phyloP scores from a whole-genome alignment of 345 rosid genomes.

The Salix koriyanagi region DNA sequence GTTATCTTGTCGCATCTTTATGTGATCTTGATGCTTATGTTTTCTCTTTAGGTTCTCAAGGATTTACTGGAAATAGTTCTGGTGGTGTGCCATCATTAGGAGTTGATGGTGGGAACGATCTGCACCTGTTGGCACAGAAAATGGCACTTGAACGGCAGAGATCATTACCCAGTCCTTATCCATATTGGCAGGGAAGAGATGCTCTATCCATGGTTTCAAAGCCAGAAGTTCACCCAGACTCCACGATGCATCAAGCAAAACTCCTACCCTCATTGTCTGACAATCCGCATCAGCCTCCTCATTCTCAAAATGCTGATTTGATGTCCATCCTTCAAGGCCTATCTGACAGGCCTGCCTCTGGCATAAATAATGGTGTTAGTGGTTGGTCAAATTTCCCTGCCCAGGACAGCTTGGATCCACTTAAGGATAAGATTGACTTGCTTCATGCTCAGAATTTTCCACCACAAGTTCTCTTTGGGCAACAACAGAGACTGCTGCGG shows the following conservation, averaged over 20 bases:
- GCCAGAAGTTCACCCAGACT: slow-evolving; percentile 49
- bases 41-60: slow-evolving; percentile 58
- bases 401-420: slow-evolving; percentile 48
- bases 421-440: slow-evolving; percentile 56
- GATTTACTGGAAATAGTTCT: slow-evolving; percentile 52
- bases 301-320: slow-evolving; percentile 67
- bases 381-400: slow-evolving; percentile 58
- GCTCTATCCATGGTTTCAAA: slow-evolving; percentile 50
- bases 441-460: slow-evolving; percentile 53
- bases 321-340: slow-evolving; percentile 67
- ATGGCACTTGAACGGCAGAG: slow-evolving; percentile 74
- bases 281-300: slow-evolving; percentile 41
- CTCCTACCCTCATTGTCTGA: slow-evolving; percentile 33
- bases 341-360: slow-evolving; percentile 56
- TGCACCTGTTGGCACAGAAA: slow-evolving; percentile 68
- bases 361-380: slow-evolving; percentile 42
- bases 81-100: slow-evolving; percentile 41
- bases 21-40: slow-evolving; percentile 4
- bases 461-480: slow-evolving; percentile 64
- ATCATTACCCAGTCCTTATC: slow-evolving; percentile 47
- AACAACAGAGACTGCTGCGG: slow-evolving; percentile 56
- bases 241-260: slow-evolving; percentile 37
- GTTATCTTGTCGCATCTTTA: neutral
- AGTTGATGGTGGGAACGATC: slow-evolving; percentile 53
- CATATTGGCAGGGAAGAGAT: slow-evolving; percentile 73